Evolutionary conservation across 169 alveolate species (phyloP).

Genomic region (Theileria annulata): DNA sequence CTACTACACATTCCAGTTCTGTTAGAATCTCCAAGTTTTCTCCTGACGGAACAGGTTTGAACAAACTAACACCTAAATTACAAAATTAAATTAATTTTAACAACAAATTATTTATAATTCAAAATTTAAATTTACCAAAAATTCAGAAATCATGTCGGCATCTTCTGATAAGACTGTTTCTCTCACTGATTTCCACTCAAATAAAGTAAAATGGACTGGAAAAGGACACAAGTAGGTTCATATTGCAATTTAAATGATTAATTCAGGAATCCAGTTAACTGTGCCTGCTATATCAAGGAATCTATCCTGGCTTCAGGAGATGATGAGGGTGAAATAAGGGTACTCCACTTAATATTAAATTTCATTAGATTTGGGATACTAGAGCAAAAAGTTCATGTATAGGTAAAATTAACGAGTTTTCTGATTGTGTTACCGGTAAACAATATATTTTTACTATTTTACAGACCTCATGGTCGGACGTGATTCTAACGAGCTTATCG

Average conservation of each 20-base stretch:
- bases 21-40: conserved; percentile 39
- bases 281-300: conserved; percentile 39
- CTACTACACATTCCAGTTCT: conserved; percentile 43
- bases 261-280: conserved; percentile 32
- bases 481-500: conserved; percentile 36
- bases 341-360: not conserved
- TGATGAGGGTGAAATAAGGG: conserved; percentile 63
- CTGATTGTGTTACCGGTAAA: conserved; percentile 32
- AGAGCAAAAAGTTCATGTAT: conserved; percentile 25
- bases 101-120: not conserved
- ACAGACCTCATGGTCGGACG: conserved; percentile 3
- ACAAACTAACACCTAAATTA: not conserved
- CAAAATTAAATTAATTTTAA: not conserved
- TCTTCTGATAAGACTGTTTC: conserved; percentile 55
- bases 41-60: conserved; percentile 36
- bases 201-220: conserved; percentile 49
- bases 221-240: conserved; percentile 45
- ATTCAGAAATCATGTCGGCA: conserved; percentile 30
- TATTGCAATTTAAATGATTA: not conserved
- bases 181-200: conserved; percentile 34
- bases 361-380: conserved; percentile 40
- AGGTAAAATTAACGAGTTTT: conserved; percentile 28
- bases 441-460: not conserved
- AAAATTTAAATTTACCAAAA: not conserved
- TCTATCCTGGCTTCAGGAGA: conserved; percentile 49